A percentile compares a stretch with the other conserved stretches of the same genome.
Conservation (phyloP, 2,329 filamentous ascomycete species). For the Epichloe bromicola region DNA sequence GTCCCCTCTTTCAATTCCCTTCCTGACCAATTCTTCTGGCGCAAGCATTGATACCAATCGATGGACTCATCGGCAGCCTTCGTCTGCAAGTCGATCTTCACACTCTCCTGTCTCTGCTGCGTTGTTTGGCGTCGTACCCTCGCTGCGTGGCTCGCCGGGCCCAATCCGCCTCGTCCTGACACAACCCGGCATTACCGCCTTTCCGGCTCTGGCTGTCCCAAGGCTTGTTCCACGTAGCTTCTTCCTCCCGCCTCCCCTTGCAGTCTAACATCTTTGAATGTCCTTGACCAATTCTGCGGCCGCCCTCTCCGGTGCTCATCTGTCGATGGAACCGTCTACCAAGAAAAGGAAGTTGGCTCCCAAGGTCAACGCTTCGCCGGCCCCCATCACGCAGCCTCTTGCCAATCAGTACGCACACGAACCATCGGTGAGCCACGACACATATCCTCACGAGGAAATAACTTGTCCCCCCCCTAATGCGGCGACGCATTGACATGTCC, state of each 20-base stretch:
- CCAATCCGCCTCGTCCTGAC: slow-evolving; percentile 3
- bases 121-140: not conserved
- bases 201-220: not conserved
- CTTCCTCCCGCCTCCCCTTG: not conserved
- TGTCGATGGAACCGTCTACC: slow-evolving; percentile 28
- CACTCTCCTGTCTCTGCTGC: not conserved
- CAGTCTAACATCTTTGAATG: not conserved
- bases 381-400: slow-evolving; percentile 17
- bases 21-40: slow-evolving; percentile 4
- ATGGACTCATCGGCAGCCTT: slow-evolving; percentile 4
- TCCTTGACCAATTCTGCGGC: slow-evolving; percentile 9
- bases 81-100: not conserved
- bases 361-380: slow-evolving; percentile 23
- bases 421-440: slow-evolving; percentile 5
- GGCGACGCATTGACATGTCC: not conserved
- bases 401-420: slow-evolving; percentile 2
- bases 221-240: not conserved
- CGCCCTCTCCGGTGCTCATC: slow-evolving; percentile 6
- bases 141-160: slow-evolving; percentile 2
- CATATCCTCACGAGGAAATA: not conserved
- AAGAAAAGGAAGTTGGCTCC: slow-evolving; percentile 33
- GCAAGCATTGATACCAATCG: slow-evolving; percentile 2
- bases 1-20: slow-evolving; percentile 2
- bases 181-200: not conserved
- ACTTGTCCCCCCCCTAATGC: not conserved